Conservation (phyloP, 495 filamentous ascomycete species). For the Apiosordaria backusii region DNA sequence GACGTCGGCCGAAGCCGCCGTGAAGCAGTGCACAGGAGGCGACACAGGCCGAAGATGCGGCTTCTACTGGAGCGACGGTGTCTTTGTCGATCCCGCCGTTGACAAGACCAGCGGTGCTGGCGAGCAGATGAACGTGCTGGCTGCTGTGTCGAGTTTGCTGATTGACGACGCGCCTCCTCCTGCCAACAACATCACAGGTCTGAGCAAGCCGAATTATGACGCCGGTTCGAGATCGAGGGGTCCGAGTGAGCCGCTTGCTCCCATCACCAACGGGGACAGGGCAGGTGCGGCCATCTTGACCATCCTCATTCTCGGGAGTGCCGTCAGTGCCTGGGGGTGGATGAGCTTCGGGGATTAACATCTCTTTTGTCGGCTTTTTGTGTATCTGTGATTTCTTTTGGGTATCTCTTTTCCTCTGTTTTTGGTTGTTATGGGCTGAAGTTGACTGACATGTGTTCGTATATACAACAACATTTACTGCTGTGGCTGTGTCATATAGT, state of each 20-base stretch:
- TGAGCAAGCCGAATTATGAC: slow-evolving; percentile 25
- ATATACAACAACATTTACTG: background rate
- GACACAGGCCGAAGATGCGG: slow-evolving; percentile 57
- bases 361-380: background rate
- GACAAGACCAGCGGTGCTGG: slow-evolving; percentile 60
- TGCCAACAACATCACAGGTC: slow-evolving; percentile 27
- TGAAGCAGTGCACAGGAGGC: slow-evolving; percentile 62
- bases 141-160: slow-evolving; percentile 56
- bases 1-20: slow-evolving; percentile 62
- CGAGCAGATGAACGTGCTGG: slow-evolving; percentile 66
- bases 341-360: slow-evolving; percentile 32
- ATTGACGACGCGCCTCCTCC: slow-evolving; percentile 27
- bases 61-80: slow-evolving; percentile 44
- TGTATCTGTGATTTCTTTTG: background rate
- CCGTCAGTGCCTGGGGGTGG: slow-evolving; percentile 24
- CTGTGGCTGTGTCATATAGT: background rate
- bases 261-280: slow-evolving; percentile 28
- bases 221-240: slow-evolving; percentile 23
- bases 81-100: slow-evolving; percentile 64
- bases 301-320: slow-evolving; percentile 23
- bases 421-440: background rate
- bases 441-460: background rate
- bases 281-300: slow-evolving; percentile 32
- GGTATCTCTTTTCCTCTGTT: background rate
- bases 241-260: slow-evolving; percentile 3